Conservation (phyloP, 2,329 filamentous ascomycete species). For the Myriosclerotinia scirpicola region DNA sequence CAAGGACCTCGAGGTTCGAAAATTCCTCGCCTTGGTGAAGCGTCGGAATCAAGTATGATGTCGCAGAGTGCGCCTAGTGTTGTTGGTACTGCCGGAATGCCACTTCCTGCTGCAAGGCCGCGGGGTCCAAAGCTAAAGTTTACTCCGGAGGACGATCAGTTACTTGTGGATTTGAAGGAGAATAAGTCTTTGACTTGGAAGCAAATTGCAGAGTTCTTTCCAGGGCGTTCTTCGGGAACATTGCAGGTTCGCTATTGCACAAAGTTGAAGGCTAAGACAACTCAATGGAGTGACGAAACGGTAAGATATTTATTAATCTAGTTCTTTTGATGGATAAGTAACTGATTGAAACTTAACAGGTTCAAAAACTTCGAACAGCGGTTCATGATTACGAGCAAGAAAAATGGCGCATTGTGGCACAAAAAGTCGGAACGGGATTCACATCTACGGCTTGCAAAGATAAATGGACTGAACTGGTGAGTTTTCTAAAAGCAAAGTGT, state of each 20-base stretch:
- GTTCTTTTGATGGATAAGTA: conserved; percentile 22
- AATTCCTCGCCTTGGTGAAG: conserved; percentile 61
- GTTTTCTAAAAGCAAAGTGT: background rate
- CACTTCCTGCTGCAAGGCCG: conserved; percentile 74
- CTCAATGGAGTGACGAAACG: conserved; percentile 90
- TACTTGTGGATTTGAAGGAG: conserved; percentile 88
- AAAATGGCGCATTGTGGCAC: conserved; percentile 88
- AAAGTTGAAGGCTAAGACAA: conserved; percentile 91
- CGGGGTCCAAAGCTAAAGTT: conserved; percentile 91
- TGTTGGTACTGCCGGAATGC: conserved; percentile 86
- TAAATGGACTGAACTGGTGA: conserved; percentile 40
- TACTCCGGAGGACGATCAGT: conserved; percentile 84
- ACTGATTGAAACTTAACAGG: conserved; percentile 49
- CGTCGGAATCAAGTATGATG: conserved; percentile 43
- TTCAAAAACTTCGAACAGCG: conserved; percentile 73
- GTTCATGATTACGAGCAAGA: conserved; percentile 86
- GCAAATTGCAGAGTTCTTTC: conserved; percentile 95
- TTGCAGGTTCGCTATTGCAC: conserved; percentile 94
- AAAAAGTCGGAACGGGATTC: conserved; percentile 87
- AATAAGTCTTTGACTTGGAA: conserved; percentile 96
- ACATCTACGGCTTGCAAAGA: conserved; percentile 85
- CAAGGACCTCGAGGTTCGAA: conserved; percentile 65
- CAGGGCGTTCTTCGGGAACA: conserved; percentile 84
- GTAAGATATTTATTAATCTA: conserved; percentile 54
- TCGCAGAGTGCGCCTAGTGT: conserved; percentile 72